Percentiles rank a stretch among this genome's conserved stretches.
These are phyloP conservation scores for Chaetomium tenue DNA, from an alignment of 495 filamentous ascomycete genomes.

Conservation along the genomic window DNA sequence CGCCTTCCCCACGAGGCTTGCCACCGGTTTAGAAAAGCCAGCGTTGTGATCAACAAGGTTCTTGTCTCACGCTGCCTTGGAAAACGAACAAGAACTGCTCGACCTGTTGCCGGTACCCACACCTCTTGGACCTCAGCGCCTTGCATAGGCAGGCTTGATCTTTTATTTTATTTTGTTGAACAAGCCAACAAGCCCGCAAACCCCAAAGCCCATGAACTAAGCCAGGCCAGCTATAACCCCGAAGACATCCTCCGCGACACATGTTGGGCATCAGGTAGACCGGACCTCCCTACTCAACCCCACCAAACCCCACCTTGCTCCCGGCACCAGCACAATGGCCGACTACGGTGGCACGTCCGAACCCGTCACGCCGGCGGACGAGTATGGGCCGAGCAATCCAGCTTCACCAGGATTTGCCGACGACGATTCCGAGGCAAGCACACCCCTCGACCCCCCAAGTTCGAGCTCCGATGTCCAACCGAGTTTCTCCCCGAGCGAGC, in stretches of 20 bases:
- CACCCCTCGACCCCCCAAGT: constrained; percentile 46
- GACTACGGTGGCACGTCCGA: constrained; percentile 32
- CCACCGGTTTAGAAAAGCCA: not conserved
- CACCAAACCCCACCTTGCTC: not conserved
- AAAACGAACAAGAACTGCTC: not conserved
- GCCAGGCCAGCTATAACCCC: not conserved
- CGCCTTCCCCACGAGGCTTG: not conserved
- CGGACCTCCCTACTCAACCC: not conserved
- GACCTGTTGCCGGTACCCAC: constrained; percentile 2
- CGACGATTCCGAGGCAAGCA: constrained; percentile 47
- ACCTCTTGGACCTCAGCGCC: not conserved
- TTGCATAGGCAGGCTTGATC: not conserved
- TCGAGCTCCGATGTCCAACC: constrained; percentile 33
- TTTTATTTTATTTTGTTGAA: no score
- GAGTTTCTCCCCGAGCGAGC: constrained; percentile 27
- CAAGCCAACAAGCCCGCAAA: not conserved
- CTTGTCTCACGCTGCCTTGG: constrained; percentile 4
- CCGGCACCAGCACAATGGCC: constrained; percentile 33
- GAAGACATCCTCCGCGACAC: not conserved
- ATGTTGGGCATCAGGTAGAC: constrained; percentile 20
- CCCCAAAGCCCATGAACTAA: no score
- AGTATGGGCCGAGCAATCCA: constrained; percentile 39
- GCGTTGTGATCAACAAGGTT: constrained; percentile 6
- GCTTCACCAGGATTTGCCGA: constrained; percentile 43
- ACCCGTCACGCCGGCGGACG: constrained; percentile 43